Percentiles rank a stretch among this genome's conserved stretches.
phyloP scores from a whole-genome alignment of 129 eudicot species.

The Daucus carota region DH1_v3.0 NC_030386.2:39620501-39621000 shows the following conservation, averaged over 20 bases:
- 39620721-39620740: constrained; percentile 21
- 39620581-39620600: constrained; percentile 8
- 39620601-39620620: constrained; percentile 22
- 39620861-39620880: constrained; percentile 21
- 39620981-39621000: background rate
- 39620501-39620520: constrained; percentile 16
- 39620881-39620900: constrained; percentile 13
- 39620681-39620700: constrained; percentile 19
- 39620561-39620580: constrained; percentile 1
- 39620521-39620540: constrained; percentile 8
- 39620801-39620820: constrained; percentile 21
- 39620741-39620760: background rate
- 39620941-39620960: background rate
- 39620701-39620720: constrained; percentile 15
- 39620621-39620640: constrained; percentile 17
- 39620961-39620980: background rate
- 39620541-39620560: constrained; percentile 16
- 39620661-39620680: constrained; percentile 30
- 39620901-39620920: constrained; percentile 1
- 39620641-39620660: constrained; percentile 20
- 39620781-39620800: constrained; percentile 20
- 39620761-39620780: constrained; percentile 20
- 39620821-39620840: background rate
- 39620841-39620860: constrained; percentile 15
- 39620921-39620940: background rate